Evolutionary conservation across 2,329 filamentous ascomycete species (phyloP), one percentile per base, ranked within the genome.

Genomic region (Ascomycota sp.): DNA sequence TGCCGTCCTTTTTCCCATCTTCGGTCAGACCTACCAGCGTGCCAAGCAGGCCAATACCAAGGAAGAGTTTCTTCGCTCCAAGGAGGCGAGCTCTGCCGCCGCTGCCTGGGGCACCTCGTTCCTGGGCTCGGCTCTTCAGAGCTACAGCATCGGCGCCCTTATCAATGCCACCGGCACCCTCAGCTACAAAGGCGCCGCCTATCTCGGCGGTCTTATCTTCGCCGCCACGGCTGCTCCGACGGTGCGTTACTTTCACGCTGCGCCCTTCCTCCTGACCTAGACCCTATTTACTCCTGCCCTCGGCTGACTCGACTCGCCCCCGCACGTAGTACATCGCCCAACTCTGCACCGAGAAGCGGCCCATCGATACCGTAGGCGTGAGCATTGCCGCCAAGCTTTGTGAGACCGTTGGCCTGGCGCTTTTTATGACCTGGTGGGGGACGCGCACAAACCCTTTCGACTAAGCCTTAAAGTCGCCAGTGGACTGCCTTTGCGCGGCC

Each of bases 391-490:
- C 80, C 48, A 85, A 89, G 58, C 60, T 89, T 43, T 69, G 93
- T 43, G 89, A 95, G 70, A 94, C 89, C 3, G 70, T 95, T 35
- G 89, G 86, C 39, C 69, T 95, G 34, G 83, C 78, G 38, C 53
- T 93, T 47, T 82, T 95, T 69, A 65, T 95, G 45, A 93, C 82
- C 51, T 95, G 81, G 78, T 95, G 86, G 86, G 86, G 86, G 47
- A 94, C 86, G 47, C 76, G 79, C 51, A 89, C 82, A 59, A 86
- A 83, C 63, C 82, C 82, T 36, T 91, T 93, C 56, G 72, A 83
- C 49, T 85, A 77, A 65, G 47, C 32, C 44, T n/a, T n/a, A 38
- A n/a, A 5, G 9, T 13, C 10, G 4, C 11, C 15, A 17, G 3
- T 17, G 15, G 15, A 3, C 15, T 17, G 15, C 15, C 3, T 17